Evolutionary conservation across 2,329 filamentous ascomycete species (phyloP).

Genomic region (Diaporthe citriasiana): DNA sequence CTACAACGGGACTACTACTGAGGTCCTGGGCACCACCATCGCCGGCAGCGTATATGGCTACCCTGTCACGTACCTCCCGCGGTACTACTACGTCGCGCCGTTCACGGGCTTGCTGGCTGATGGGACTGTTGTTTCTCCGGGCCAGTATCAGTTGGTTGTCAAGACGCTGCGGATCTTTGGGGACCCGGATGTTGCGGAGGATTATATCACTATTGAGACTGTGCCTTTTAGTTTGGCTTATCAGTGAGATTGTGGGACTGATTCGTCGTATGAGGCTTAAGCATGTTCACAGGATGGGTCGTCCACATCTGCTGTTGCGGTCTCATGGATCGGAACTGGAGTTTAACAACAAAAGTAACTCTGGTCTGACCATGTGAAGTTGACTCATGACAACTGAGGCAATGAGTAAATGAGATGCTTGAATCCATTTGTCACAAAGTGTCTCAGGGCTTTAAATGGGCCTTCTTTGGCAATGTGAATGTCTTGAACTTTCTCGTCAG

Average conservation of each 20-base stretch:
- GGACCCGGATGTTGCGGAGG: slow-evolving; percentile 44
- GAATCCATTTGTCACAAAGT: too few species aligned
- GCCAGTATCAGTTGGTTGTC: slow-evolving; percentile 47
- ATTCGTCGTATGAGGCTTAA: too few species aligned
- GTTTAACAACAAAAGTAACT: too few species aligned
- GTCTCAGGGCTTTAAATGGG: too few species aligned
- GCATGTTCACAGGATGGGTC: too few species aligned
- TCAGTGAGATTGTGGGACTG: neutral
- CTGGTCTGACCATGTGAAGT: too few species aligned
- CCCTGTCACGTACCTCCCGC: slow-evolving; percentile 41
- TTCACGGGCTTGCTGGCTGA: slow-evolving; percentile 47
- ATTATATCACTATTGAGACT: slow-evolving; percentile 45
- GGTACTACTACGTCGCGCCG: slow-evolving; percentile 34
- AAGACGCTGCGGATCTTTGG: slow-evolving; percentile 48
- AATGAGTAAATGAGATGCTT: too few species aligned
- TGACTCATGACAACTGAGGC: too few species aligned
- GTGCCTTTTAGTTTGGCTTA: slow-evolving; percentile 34
- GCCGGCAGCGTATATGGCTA: slow-evolving; percentile 46
- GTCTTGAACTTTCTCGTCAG: too few species aligned
- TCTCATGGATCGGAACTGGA: too few species aligned
- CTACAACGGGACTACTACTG: slow-evolving; percentile 40
- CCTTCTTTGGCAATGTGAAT: too few species aligned
- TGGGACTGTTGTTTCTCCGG: slow-evolving; percentile 45
- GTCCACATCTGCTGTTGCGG: too few species aligned
- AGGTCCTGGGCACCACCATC: slow-evolving; percentile 44